Evolutionary conservation across 164 flowering plant species (phyloP), one percentile per base, ranked within the genome.

Genomic region (Liquidambar formosana): DNA sequence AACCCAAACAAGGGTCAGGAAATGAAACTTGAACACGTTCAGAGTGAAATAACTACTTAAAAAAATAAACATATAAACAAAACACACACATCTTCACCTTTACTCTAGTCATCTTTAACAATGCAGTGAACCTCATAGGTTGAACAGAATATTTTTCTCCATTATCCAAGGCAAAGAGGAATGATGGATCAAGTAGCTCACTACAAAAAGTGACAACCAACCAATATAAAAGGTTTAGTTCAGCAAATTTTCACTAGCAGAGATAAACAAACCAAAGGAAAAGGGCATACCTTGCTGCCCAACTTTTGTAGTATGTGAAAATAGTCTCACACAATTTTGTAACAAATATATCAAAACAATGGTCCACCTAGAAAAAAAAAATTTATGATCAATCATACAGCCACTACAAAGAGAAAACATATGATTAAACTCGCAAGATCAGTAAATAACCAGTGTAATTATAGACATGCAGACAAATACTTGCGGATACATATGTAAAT

Each of bases 341-440:
- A 64, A 93, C 92, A 78, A 96, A 92, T 75, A 93, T 85, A 78
- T 96, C 99, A 77, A 96, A 96, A 79, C 96, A 90, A 71, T 89
- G 97, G 75, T 96, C 99, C 75, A 89, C 99, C 99, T 96, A 65
- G 5, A 75, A 67, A 60, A 66, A 60, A 16, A 46, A 22, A 63
- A 63, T 25, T 63, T 27, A 5, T 9, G 41, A 28, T 6, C 49
- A 61, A 11, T 22, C 1, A 38, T 28, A 12, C 9, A 56, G 12
- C 18, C 45, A 12, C 5, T 63, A 18, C 16, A 51, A 49, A 46
- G 16, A n/a, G 47, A 69, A 19, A 41, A 38, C 5, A 4, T 61
- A 22, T 19, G 3, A 22, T n/a, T 5, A 21, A 10, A 10, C 26
- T 47, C 4, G 18, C 13, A 63, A 46, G 66, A 63, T 10, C 66